phyloP scores from a whole-genome alignment of 2,329 filamentous ascomycete species.

The Aspergillus fijiensis region DNA sequence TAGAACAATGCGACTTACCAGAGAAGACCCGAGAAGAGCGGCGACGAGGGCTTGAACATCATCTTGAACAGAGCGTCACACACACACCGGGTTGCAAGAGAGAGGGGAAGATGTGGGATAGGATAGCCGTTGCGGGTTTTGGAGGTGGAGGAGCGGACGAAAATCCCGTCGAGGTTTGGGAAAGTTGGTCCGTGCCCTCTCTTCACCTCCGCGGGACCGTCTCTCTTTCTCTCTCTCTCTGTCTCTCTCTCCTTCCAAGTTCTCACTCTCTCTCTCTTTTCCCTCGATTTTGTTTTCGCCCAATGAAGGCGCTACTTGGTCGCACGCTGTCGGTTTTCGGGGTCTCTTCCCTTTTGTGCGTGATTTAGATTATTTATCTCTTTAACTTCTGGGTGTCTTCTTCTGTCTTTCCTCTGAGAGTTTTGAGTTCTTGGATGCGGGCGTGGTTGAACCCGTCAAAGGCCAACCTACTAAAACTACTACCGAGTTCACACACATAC shows the following conservation, averaged over 20 bases:
- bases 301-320: conserved; percentile 17
- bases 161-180: conserved; percentile 22
- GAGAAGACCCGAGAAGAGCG: conserved; percentile 75
- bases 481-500: too few relatives aligned
- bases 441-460: conserved; percentile 14
- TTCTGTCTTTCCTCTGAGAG: conserved; percentile 16
- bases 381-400: conserved; percentile 8
- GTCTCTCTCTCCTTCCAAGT: background rate
- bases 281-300: conserved; percentile 1
- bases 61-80: conserved; percentile 27
- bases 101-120: background rate
- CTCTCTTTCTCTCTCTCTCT: background rate
- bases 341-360: conserved; percentile 1
- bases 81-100: background rate
- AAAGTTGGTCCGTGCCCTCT: conserved; percentile 22
- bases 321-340: conserved; percentile 17
- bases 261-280: background rate
- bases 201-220: conserved; percentile 22
- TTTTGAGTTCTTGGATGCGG: conserved; percentile 25
- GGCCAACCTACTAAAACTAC: conserved; percentile 2
- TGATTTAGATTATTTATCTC: background rate
- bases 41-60: conserved; percentile 82
- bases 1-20: conserved; percentile 56
- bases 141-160: conserved; percentile 8
- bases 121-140: conserved; percentile 11